Percentiles rank a stretch among this genome's conserved stretches.
Conservation (phyloP, 2,329 filamentous ascomycete genomes). For the Ceratocystis smalleyi region DNA sequence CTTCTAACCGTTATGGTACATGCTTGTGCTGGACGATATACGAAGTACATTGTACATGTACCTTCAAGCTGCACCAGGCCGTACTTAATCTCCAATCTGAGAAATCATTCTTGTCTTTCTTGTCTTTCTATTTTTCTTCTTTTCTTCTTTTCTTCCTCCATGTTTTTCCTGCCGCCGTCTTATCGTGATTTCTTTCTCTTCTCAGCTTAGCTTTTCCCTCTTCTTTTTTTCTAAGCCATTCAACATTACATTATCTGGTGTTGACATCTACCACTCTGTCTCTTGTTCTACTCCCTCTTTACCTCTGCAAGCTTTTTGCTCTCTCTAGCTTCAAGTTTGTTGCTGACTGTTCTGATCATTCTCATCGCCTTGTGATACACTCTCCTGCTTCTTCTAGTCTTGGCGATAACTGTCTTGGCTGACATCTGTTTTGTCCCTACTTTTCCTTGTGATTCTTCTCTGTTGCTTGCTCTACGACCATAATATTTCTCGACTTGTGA, state of each 20-base stretch:
- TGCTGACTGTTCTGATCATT: neutral
- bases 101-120: slow-evolving; percentile 16
- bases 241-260: neutral
- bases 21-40: neutral
- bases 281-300: neutral
- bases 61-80: neutral
- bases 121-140: slow-evolving; percentile 15
- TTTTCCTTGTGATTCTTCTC: neutral
- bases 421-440: neutral
- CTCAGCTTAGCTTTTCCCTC: neutral
- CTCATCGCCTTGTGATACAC: neutral
- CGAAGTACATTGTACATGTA: neutral
- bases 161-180: neutral
- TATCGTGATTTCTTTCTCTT: neutral
- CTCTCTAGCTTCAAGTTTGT: neutral
- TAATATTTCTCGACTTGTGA: neutral
- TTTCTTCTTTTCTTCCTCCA: neutral
- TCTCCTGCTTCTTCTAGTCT: neutral
- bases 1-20: neutral
- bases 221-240: slow-evolving; percentile 4
- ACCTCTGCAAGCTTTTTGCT: neutral
- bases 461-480: neutral
- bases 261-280: neutral
- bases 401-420: neutral
- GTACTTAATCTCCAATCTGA: slow-evolving; percentile 12